A percentile compares a stretch with the other conserved stretches of the same genome.
phyloP scores from a whole-genome alignment of 169 alveolate species.

The Eimeria praecox region DNA sequence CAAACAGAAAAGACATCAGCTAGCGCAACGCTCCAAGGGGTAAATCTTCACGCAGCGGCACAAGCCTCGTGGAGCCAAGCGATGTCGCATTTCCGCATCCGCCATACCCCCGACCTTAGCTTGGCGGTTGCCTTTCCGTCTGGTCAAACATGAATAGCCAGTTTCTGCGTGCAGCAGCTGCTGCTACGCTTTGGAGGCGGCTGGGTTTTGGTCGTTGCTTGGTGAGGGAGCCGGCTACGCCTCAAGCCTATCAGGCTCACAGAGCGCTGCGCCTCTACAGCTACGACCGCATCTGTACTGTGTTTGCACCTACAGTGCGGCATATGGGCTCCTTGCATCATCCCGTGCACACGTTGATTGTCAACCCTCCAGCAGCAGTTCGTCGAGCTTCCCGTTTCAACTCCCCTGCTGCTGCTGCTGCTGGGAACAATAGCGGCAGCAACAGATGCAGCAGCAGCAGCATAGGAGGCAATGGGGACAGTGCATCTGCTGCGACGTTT shows the following conservation, averaged over 20 bases:
- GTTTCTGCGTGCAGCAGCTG: constrained; percentile 13
- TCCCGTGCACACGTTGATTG: background rate
- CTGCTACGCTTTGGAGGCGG: constrained; percentile 2
- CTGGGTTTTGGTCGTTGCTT: background rate
- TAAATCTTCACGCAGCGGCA: background rate
- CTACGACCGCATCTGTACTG: background rate
- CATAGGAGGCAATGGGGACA: background rate
- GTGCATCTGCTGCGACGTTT: background rate
- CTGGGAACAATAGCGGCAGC: background rate
- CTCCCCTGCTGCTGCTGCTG: background rate
- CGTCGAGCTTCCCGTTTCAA: background rate
- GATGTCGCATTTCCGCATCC: background rate
- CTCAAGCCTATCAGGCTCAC: background rate
- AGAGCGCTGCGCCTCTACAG: background rate
- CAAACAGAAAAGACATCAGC: background rate
- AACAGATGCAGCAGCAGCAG: constrained; percentile 8
- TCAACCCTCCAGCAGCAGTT: background rate
- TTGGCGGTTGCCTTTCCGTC: background rate
- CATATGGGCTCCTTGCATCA: background rate
- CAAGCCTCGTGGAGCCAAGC: background rate
- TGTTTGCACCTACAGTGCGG: background rate
- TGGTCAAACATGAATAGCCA: background rate
- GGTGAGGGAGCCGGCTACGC: background rate
- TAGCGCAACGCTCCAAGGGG: background rate
- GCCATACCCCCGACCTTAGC: background rate